Evolutionary conservation across 768 basidiomycete species (phyloP).

Genomic region (Pleurotus eryngii): DNA sequence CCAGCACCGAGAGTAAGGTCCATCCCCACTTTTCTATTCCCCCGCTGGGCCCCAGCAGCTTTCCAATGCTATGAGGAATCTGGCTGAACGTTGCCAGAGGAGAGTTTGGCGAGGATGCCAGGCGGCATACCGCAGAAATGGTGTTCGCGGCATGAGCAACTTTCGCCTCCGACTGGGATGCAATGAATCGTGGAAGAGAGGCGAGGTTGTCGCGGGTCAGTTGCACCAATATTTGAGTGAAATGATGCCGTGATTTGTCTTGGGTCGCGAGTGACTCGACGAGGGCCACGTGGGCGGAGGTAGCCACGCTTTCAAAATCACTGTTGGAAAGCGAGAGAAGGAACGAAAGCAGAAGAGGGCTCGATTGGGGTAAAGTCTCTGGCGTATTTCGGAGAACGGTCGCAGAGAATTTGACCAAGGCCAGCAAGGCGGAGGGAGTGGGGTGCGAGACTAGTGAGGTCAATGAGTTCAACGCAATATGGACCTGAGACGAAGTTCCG

Average conservation of each 20-base stretch:
- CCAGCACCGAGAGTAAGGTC: constrained; percentile 77
- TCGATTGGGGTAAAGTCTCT: constrained; percentile 64
- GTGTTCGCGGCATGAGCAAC: constrained; percentile 66
- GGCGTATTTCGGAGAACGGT: constrained; percentile 51
- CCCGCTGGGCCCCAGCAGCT: constrained; percentile 75
- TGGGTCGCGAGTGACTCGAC: constrained; percentile 38
- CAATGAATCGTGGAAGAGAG: constrained; percentile 69
- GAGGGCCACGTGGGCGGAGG: constrained; percentile 45
- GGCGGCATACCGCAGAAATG: constrained; percentile 66
- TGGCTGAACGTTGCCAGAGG: constrained; percentile 23
- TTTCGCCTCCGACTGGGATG: constrained; percentile 69
- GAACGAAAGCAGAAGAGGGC: constrained; percentile 65
- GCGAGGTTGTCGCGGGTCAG: constrained; percentile 63
- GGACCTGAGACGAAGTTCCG: constrained; percentile 78
- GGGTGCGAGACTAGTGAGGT: constrained; percentile 71
- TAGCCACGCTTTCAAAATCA: constrained; percentile 48
- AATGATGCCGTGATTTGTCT: constrained; percentile 39
- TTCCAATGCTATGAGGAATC: constrained; percentile 53
- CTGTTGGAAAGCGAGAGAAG: constrained; percentile 72
- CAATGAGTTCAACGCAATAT: constrained; percentile 77
- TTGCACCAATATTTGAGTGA: constrained; percentile 57
- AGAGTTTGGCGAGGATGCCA: constrained; percentile 24
- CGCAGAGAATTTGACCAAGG: constrained; percentile 54
- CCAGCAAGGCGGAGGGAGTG: constrained; percentile 58
- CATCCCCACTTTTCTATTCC: constrained; percentile 93